Evolutionary conservation across 2,329 filamentous ascomycete species (phyloP), one percentile per base, ranked within the genome.

Genomic region (Plenodomus biglobosus): DNA sequence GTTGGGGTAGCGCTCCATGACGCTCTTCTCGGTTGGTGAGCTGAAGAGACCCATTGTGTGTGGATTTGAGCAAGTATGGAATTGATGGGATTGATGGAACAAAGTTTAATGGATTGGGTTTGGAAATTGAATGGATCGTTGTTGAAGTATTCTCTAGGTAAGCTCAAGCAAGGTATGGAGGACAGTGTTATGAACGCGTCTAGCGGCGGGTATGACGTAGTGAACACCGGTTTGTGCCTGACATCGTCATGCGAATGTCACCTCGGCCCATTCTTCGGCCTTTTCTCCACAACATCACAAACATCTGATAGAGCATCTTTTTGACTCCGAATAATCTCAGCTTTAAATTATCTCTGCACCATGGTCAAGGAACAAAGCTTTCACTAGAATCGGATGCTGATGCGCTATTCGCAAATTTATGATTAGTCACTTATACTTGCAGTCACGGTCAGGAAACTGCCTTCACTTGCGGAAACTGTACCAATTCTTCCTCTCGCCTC

Each of bases 21-120:
- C 24, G 41, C 54, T 57, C 58, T 62, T 64, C 39, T 64, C 61
- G 19, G 53, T 55, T 40, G 50, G 55, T 35, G 52, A 55, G 52
- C 55, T 61, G 49, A 64, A 64, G 42, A 55, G 55, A 56, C 61
- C 61, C 61, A 64, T 64, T 53, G 44, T 62, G 27, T 52, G 40
- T 47, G 39, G 8, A 22, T 40, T 39, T 17, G 19, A 16, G 40
- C 38, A 34, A 32, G n/a, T 41, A n/a, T 8, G 19, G 32, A 32
- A 19, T 38, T 37, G 21, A 27, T 30, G 15, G 6, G 11, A 24
- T 5, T 24, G 22, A 24, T 24, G 22, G 11, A 24, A 6, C 22
- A 24, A 24, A n/a, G 22, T 24, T 10, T 24, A 10, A 24, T 24
- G 22, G 22, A 24, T 10, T 24, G 22, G 22, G 22, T 24, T 24